Evolutionary conservation across 1,284 basidiomycete genomes (phyloP).

Genomic region (Marasmius sp.): DNA sequence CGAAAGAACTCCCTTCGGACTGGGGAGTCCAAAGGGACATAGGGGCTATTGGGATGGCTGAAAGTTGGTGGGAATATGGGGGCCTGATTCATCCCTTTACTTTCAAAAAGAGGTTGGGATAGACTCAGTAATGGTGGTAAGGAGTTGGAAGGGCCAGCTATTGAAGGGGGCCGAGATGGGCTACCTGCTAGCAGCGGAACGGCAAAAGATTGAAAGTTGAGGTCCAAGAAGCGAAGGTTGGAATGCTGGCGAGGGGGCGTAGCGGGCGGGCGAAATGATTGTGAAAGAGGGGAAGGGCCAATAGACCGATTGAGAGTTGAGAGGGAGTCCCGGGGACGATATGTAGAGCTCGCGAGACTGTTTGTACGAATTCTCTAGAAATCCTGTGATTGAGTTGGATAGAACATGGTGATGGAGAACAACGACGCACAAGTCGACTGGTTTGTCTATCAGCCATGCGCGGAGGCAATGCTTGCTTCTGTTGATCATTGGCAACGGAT

Average conservation of each 20-base stretch:
- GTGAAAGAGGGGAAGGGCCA: neutral
- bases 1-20: slow-evolving; percentile 36
- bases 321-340: neutral
- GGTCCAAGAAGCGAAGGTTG: slow-evolving; percentile 10
- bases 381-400: neutral
- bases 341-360: neutral
- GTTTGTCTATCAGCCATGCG: neutral
- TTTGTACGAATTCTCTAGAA: neutral
- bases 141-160: slow-evolving; percentile 2
- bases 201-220: slow-evolving; percentile 15
- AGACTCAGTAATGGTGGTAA: slow-evolving; percentile 14
- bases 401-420: neutral
- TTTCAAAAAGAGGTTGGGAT: slow-evolving; percentile 14
- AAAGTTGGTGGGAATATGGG: slow-evolving; percentile 9
- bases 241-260: neutral
- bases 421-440: neutral
- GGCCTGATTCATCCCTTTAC: slow-evolving; percentile 1
- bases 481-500: neutral
- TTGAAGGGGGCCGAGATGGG: slow-evolving; percentile 3
- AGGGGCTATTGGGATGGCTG: slow-evolving; percentile 46
- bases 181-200: neutral
- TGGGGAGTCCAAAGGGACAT: slow-evolving; percentile 43
- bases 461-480: neutral
- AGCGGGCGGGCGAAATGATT: slow-evolving; percentile 1
- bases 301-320: neutral